Evolutionary conservation across 371 early-diverging fungal species (phyloP).

Genomic region (Mortierella sp.): DNA sequence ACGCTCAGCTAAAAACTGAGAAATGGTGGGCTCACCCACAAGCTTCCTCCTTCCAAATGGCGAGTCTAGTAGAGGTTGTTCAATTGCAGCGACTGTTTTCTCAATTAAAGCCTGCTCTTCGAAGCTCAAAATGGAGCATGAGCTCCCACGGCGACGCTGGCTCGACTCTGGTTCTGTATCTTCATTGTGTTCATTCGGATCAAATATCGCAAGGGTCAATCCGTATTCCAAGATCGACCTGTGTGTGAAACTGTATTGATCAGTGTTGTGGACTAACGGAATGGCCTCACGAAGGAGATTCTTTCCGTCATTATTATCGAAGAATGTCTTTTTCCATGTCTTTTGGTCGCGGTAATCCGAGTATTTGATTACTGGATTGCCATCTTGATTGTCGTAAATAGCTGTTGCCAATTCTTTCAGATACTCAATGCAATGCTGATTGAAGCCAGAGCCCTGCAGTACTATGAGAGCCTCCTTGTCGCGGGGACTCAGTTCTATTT

Average conservation of each 20-base stretch:
- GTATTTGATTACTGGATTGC: conserved; percentile 9
- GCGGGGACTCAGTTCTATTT: not conserved
- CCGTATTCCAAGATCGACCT: conserved; percentile 12
- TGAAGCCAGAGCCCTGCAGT: not conserved
- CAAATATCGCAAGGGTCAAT: conserved; percentile 16
- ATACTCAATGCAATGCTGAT: not conserved
- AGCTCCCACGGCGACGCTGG: conserved; percentile 1
- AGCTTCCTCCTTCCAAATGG: conserved; percentile 18
- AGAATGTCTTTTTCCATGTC: conserved; percentile 13
- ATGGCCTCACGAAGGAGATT: conserved; percentile 9
- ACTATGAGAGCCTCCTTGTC: not conserved
- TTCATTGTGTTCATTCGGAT: not conserved
- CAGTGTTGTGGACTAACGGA: not conserved
- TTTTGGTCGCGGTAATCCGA: not conserved
- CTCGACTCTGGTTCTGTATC: too few species aligned
- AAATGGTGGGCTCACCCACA: conserved; percentile 18
- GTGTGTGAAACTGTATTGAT: not conserved
- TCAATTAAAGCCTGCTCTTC: not conserved
- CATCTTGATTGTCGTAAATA: conserved; percentile 13
- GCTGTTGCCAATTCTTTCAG: conserved; percentile 7
- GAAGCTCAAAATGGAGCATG: not conserved
- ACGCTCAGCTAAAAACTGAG: conserved; percentile 19
- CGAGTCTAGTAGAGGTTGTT: not conserved
- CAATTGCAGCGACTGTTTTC: not conserved
- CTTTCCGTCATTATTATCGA: not conserved